These are phyloP conservation scores for Exophiala sp. DNA, from an alignment of 2,329 filamentous ascomycete species.

Conservation along the genomic window DNA sequence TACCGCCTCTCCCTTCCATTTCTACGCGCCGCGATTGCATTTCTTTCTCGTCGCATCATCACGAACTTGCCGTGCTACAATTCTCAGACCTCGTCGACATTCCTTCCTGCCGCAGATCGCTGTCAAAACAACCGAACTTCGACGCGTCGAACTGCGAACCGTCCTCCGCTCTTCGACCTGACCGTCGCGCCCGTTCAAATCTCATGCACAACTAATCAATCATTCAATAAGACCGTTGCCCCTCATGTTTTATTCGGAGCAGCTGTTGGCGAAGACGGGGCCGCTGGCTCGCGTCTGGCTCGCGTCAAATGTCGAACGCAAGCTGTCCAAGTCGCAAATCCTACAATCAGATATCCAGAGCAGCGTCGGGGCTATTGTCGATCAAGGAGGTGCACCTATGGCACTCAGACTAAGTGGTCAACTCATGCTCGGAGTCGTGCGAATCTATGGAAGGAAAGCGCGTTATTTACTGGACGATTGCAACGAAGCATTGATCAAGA, in stretches of 20 bases:
- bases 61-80: neutral
- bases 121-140: neutral
- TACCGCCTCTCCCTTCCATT: neutral
- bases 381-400: conserved; percentile 88
- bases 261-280: conserved; percentile 92
- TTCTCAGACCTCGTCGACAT: neutral
- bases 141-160: conserved; percentile 16
- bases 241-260: conserved; percentile 95
- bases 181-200: neutral
- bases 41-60: neutral
- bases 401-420: conserved; percentile 91
- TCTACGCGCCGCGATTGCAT: neutral
- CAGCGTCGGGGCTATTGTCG: conserved; percentile 93
- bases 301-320: conserved; percentile 96
- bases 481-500: conserved; percentile 95
- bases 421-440: conserved; percentile 87
- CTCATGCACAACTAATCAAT: conserved; percentile 8
- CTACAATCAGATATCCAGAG: conserved; percentile 90
- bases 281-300: conserved; percentile 97
- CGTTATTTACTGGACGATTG: conserved; percentile 95
- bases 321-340: conserved; percentile 95
- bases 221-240: neutral
- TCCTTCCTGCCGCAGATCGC: neutral
- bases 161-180: neutral
- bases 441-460: conserved; percentile 96